Evolutionary conservation across 257 asterid species (phyloP).

Genomic region (Salvia splendens): DNA sequence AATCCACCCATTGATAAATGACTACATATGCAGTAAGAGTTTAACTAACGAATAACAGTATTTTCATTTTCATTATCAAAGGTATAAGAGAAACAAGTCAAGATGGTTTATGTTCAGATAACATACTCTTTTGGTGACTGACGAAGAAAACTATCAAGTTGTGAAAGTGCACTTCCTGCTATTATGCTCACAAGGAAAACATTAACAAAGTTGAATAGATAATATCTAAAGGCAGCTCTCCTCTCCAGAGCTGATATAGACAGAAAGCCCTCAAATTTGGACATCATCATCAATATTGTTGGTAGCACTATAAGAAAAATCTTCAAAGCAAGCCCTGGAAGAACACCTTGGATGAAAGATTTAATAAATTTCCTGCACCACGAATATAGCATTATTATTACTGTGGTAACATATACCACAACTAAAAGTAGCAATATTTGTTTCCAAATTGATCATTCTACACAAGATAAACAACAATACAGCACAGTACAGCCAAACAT

Average conservation of each 20-base stretch:
- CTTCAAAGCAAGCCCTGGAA: conserved; percentile 88
- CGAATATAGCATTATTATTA: conserved; percentile 20
- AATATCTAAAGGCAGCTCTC: conserved; percentile 87
- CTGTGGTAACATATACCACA: no score
- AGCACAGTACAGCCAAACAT: no score
- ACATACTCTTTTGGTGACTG: conserved; percentile 70
- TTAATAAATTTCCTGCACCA: conserved; percentile 70
- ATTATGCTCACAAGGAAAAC: conserved; percentile 90
- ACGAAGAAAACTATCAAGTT: conserved; percentile 58
- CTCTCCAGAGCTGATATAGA: conserved; percentile 82
- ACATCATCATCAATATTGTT: conserved; percentile 79
- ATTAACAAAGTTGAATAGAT: conserved; percentile 72
- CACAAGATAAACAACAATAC: conserved; percentile 6
- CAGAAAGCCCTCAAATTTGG: conserved; percentile 79
- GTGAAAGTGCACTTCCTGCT: conserved; percentile 83
- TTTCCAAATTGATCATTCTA: conserved; percentile 1
- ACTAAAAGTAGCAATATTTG: no score
- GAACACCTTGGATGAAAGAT: conserved; percentile 81
- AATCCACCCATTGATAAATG: no score
- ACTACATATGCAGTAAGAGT: neutral
- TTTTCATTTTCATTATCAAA: neutral
- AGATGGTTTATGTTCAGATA: conserved; percentile 10
- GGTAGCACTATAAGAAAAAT: conserved; percentile 85
- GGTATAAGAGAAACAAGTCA: conserved; percentile 18
- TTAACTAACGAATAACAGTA: neutral